phyloP scores from a whole-genome alignment of 169 alveolate species.

The Plasmodium adleri region DNA sequence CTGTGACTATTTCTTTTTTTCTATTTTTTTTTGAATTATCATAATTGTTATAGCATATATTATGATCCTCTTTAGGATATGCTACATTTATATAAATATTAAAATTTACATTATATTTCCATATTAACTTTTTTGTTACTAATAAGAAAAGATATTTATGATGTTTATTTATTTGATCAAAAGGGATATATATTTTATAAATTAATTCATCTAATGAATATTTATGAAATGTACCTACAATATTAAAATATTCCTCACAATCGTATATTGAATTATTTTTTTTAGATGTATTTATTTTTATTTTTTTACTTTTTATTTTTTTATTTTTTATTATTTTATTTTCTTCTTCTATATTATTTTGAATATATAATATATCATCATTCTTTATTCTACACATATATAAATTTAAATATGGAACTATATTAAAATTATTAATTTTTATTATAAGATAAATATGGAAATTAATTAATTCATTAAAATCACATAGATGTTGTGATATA shows the following conservation, averaged over 20 bases:
- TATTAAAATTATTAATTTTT: constrained; percentile 33
- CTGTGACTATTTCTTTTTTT: constrained; percentile 6
- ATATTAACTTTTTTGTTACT: constrained; percentile 20
- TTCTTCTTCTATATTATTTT: constrained; percentile 9
- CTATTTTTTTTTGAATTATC: background rate
- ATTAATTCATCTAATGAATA: constrained; percentile 25
- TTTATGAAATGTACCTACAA: constrained; percentile 23
- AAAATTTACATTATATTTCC: constrained; percentile 1
- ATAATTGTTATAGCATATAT: no score
- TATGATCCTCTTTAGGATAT: background rate
- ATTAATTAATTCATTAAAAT: no score
- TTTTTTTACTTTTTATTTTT: constrained; percentile 3
- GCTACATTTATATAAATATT: constrained; percentile 21
- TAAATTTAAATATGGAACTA: constrained; percentile 25
- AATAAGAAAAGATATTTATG: constrained; percentile 32
- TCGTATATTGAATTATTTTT: no score
- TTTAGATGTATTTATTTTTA: background rate
- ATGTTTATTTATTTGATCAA: constrained; percentile 4
- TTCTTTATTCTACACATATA: constrained; percentile 31
- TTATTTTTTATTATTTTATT: constrained; percentile 23
- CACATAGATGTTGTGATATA: no score
- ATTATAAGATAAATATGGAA: constrained; percentile 35
- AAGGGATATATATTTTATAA: constrained; percentile 19
- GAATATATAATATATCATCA: background rate
- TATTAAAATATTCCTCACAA: background rate